Percentiles rank a stretch among this genome's conserved stretches.
Evolutionary conservation across 1,284 basidiomycete genomes (phyloP).

Genomic region (Ceratobasidium sp.): DNA sequence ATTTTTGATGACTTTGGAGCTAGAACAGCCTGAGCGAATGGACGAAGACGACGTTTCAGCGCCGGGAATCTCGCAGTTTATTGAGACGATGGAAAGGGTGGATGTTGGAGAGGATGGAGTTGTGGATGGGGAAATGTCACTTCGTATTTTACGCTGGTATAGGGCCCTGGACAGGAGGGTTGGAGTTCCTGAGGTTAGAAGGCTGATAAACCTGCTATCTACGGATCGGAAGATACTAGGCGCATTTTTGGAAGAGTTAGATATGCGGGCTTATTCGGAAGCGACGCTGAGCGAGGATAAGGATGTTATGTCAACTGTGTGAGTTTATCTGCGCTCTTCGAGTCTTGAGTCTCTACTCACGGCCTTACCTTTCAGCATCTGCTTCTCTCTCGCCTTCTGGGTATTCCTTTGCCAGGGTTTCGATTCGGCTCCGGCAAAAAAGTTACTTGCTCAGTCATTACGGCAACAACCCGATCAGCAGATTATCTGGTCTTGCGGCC

Average conservation of each 20-base stretch:
- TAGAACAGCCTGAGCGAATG: constrained; percentile 2
- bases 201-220: not conserved
- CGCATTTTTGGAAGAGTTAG: constrained; percentile 20
- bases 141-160: not conserved
- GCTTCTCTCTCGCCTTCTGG: constrained; percentile 26
- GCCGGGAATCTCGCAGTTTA: not conserved
- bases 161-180: not conserved
- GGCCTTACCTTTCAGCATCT: not conserved
- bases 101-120: not conserved
- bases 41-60: not conserved
- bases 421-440: not conserved
- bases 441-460: not conserved
- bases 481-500: constrained; percentile 27
- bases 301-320: not conserved
- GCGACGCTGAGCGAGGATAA: not conserved
- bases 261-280: not conserved
- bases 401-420: not conserved
- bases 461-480: not conserved
- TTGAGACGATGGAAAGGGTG: not conserved
- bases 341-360: not conserved
- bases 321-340: not conserved
- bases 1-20: constrained; percentile 24
- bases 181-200: not conserved
- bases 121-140: not conserved
- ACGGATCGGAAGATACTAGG: not conserved